Evolutionary conservation across 352 stramenopile species (phyloP), one percentile per base, ranked within the genome.

Genomic region (Pythium volutum): DNA sequence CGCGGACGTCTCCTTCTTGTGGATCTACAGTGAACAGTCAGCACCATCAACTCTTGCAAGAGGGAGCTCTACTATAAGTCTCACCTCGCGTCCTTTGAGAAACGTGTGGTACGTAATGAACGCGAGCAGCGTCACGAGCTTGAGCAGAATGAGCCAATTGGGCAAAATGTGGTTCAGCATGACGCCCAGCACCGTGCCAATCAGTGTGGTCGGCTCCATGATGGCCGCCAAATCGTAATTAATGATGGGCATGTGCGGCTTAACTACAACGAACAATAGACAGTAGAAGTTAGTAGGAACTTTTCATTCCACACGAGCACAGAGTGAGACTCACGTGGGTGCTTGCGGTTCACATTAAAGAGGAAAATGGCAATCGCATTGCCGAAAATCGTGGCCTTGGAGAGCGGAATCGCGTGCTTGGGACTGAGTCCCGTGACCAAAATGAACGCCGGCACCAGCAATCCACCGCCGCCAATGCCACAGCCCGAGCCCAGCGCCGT

Each of bases 391-490:
- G 96, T 99, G 29, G 98, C 88, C 56, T 99, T 99, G 33, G 86
- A 98, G 27, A 99, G 75, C 29, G 97, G 95, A 55, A 99, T 98
- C 41, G 97, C 97, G 64, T 97, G 88, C 67, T 99, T 99, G 14
- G 96, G 83, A 20, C 75, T 85, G 8, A 94, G 59, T 9, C 89
- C 87, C 36, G 98, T 87, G 18, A 98, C 84, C 18, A 99, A 84
- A 64, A 98, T 98, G 76, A 98, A 99, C 63, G 98, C 88, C 3
- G 97, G 96, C 27, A 99, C 96, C 5, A 99, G 77, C 45, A 99
- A 95, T 1, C 95, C 97, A 46, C 96, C 96, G 25, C 95, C 95
- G 10, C 96, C 93, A 8, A 98, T 88, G 22, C 93, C 93, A 51
- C 91, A 96, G 16, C 89, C 88, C 22, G 92, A 93, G 53, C 91